Base-by-base conservation (phyloP, 1,284 basidiomycete genomes). In the Rhodotorula sp. region DNA sequence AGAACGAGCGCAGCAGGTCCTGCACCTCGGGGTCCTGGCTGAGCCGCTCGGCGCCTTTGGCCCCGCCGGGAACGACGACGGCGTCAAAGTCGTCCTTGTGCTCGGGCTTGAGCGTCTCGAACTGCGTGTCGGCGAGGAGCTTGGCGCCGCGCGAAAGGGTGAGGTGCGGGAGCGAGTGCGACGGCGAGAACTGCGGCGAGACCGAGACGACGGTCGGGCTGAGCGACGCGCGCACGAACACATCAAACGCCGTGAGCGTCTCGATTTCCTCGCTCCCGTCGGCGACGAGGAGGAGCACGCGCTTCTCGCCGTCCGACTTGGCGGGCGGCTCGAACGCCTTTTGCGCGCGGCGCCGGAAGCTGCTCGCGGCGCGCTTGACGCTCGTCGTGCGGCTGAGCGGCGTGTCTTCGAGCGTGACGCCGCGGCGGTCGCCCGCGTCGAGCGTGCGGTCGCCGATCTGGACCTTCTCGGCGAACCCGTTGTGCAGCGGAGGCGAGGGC, bases 231-330 rank as follows among this genome's bases (percentile, higher is more conserved):
- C 91, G 88, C 45, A 91, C 88, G 67, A 92, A 87, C 7, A 89
- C 90, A 79, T 92, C 91, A 78, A 89, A 91, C 14, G 87, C 85
- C 80, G 92, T 89, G 16, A 89, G 90, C 72, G 75, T 68, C 70
- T 94, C 92, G 87, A 92, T 92, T 81, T 93, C 91, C 79, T 94
- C 92, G 0, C 91, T 92, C 13, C 92, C 92, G 78, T 93, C 86
- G n/a, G 92, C 90, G n/a, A 93, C 86, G 34, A 93, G 83, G 64
- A 93, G 85, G 42, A 91, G 82, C 34, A 89, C 90, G 48, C 73
- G 23, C 61, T 70, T 74, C 59, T 76, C 75, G 34, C 71, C 75
- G 7, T 65, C 65, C 21, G 23, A 53, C 60, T 74, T 76, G 8
- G 66, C 60, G 9, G 55, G 27, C 19, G 74, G 74, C 9, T 66